Conservation (phyloP, 23 red algal genomes). For the Gracilaria caudata region DNA sequence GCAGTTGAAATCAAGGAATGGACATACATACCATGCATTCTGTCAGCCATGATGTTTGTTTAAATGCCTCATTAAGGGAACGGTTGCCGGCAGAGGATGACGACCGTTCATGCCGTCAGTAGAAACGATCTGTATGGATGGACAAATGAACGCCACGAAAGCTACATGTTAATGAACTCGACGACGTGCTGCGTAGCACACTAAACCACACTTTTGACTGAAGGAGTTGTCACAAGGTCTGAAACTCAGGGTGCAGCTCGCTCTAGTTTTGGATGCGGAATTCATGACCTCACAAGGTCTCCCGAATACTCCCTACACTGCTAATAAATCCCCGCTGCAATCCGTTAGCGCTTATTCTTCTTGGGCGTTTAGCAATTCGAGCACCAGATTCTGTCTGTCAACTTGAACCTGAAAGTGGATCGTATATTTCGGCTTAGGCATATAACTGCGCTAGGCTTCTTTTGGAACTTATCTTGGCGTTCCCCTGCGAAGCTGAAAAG, state of each 20-base stretch:
- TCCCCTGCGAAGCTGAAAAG: neutral
- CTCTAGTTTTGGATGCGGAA: neutral
- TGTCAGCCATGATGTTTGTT: neutral
- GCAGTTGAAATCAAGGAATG: neutral
- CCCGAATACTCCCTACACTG: neutral
- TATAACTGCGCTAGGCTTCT: too few species aligned
- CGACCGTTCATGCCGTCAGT: neutral
- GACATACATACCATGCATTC: neutral
- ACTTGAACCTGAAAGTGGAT: neutral
- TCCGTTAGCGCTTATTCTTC: neutral
- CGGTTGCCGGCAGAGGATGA: neutral
- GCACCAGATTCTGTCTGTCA: neutral
- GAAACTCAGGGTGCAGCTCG: neutral
- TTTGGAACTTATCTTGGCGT: too few species aligned
- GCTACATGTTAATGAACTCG: neutral
- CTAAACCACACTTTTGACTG: neutral
- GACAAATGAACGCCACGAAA: constrained; percentile 8
- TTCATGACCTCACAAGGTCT: neutral
- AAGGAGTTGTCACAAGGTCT: neutral
- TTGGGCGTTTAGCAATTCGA: neutral
- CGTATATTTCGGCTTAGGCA: neutral
- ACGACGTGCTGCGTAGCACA: neutral
- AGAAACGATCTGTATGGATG: neutral
- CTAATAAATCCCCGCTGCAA: neutral
- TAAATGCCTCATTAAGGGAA: neutral